A percentile compares a stretch with the other conserved stretches of the same genome.
Conservation (phyloP, 352 stramenopile genomes). For the Halophytophthora polymorphica region DNA sequence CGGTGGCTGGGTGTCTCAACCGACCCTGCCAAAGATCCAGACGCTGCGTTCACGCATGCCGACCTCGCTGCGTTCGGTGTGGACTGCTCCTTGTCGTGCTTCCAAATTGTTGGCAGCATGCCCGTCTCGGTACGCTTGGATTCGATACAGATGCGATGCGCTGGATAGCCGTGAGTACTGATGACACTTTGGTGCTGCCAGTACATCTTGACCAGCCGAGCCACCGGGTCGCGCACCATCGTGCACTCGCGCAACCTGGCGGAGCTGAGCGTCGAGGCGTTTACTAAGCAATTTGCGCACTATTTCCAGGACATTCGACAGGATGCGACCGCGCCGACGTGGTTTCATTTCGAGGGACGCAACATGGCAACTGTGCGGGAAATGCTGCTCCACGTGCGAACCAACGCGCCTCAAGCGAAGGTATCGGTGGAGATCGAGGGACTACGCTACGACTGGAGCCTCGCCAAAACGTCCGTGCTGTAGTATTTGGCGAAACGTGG, state of each 20-base stretch:
- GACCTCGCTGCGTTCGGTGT: slow-evolving; percentile 46
- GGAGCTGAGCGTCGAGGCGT: slow-evolving; percentile 46
- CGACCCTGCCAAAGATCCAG: slow-evolving; percentile 40
- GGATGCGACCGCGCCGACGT: slow-evolving; percentile 16
- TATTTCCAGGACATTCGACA: slow-evolving; percentile 14
- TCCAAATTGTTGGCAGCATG: slow-evolving; percentile 49
- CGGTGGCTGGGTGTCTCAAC: slow-evolving; percentile 65
- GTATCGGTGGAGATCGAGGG: slow-evolving; percentile 74
- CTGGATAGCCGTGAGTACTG: too few species aligned
- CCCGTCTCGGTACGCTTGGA: slow-evolving; percentile 46
- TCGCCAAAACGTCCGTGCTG: slow-evolving; percentile 44
- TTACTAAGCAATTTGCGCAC: slow-evolving; percentile 26
- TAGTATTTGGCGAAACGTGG: too few species aligned
- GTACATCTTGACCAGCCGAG: slow-evolving; percentile 69
- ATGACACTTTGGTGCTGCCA: too few species aligned
- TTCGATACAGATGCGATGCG: too few species aligned
- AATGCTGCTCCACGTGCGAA: slow-evolving; percentile 54
- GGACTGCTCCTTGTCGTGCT: slow-evolving; percentile 37
- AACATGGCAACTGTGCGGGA: slow-evolving; percentile 56
- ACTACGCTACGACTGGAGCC: slow-evolving; percentile 55
- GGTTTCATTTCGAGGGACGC: slow-evolving; percentile 73
- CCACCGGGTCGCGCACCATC: slow-evolving; percentile 66
- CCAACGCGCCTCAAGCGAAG: slow-evolving; percentile 8
- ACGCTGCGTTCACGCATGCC: slow-evolving; percentile 49
- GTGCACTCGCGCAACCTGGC: slow-evolving; percentile 59